These are phyloP conservation scores for Calamus simplicifolius DNA, from an alignment of 176 grass and related monocot species.

Conservation along the genomic window DNA sequence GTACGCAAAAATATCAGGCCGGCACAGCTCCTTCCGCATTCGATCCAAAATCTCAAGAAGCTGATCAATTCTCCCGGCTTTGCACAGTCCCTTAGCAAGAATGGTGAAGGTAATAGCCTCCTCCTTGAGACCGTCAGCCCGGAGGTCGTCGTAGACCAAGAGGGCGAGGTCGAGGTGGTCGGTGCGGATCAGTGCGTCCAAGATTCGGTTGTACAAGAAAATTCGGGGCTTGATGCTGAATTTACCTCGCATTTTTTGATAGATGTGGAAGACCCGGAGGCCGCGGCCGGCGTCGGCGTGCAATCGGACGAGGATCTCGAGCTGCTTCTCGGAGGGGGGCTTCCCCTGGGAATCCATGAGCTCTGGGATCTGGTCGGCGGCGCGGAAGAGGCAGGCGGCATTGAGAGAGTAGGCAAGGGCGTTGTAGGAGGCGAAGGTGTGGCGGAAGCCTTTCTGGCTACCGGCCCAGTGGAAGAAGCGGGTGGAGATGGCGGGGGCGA, in stretches of 20 bases:
- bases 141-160: constrained; percentile 56
- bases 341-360: constrained; percentile 70
- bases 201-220: constrained; percentile 66
- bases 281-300: constrained; percentile 53
- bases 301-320: constrained; percentile 62
- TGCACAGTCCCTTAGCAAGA: constrained; percentile 48
- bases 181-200: constrained; percentile 35
- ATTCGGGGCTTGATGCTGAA: constrained; percentile 52
- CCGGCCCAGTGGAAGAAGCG: constrained; percentile 88
- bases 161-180: constrained; percentile 51
- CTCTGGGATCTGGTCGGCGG: constrained; percentile 70
- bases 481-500: constrained; percentile 45
- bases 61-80: constrained; percentile 28
- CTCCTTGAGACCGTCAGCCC: constrained; percentile 27
- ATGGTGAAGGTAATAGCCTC: constrained; percentile 67
- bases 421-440: constrained; percentile 65
- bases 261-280: constrained; percentile 50
- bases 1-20: constrained; percentile 73
- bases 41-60: constrained; percentile 43
- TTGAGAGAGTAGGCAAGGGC: constrained; percentile 54
- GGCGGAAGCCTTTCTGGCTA: constrained; percentile 64
- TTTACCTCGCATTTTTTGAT: constrained; percentile 49
- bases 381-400: constrained; percentile 27
- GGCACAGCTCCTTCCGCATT: constrained; percentile 57
- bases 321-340: constrained; percentile 52